Evolutionary conservation across 1,284 basidiomycete species (phyloP), one percentile per base, ranked within the genome.

Genomic region (Cryptococcus sp.): DNA sequence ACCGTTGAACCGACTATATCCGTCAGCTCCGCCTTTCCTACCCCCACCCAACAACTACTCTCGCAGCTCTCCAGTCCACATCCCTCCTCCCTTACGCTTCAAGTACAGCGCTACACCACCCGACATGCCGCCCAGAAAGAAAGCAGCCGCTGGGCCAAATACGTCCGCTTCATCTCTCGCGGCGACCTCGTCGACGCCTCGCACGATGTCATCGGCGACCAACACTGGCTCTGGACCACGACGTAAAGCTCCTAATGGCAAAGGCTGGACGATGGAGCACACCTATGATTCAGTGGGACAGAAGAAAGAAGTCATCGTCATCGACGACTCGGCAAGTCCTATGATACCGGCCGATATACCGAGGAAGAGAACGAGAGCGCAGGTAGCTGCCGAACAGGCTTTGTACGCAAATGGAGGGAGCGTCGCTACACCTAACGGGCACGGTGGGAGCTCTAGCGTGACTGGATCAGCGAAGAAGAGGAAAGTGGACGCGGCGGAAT

Each of bases 271-370:
- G 1, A 72, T 71, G 52, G 75, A 77, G 60, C 72, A 75, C 52
- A 77, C 74, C 3, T 73, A 70, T 35, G 74, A 76, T 53, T 74
- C 73, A 5, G 62, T 69, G 11, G 75, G 75, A n/a, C 68, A 72
- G 48, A 66, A 67, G 45, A 75, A 75, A 52, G 75, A 77, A 52
- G 62, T 77, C 50, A 73, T 77, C 35, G 73, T 77, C n/a, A 74
- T 77, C 15, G 70, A 77, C 40, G 75, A 77, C 53, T 61, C 62
- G 59, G 63, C 47, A 17, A 69, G 45, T 64, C 66, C 47, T 61
- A 71, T 17, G 62, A 56, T 57, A 6, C 59, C 62, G 16, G 54
- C 68, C 3, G 31, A 35, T 35, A 10, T 35, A 35, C 71, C 74
- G 13, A 65, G 72, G 46, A 77, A 77, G 60, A 62, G 75, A 35